Percentiles rank a stretch among this genome's conserved stretches.
phyloP scores from a whole-genome alignment of 768 basidiomycete genomes.

The Lentinula detonsa region DNA sequence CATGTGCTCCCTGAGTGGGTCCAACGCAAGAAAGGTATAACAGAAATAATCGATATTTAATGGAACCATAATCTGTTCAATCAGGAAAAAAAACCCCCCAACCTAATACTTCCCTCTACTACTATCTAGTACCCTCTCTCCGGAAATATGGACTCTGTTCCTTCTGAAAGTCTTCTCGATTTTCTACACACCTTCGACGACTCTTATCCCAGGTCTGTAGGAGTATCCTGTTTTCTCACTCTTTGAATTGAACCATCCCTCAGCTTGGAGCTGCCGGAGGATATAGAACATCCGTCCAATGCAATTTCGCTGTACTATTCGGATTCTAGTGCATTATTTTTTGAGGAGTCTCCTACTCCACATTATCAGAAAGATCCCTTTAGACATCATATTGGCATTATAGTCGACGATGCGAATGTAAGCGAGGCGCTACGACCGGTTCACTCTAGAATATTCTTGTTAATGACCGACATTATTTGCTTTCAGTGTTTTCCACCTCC shows the following conservation, averaged over 20 bases:
- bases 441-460: neutral
- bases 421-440: neutral
- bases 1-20: no score
- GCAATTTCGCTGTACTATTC: no score
- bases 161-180: neutral
- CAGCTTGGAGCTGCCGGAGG: neutral
- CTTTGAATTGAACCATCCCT: neutral
- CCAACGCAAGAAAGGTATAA: neutral
- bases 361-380: no score
- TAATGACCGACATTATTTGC: neutral
- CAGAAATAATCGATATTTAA: neutral
- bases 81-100: neutral
- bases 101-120: neutral
- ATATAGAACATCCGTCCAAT: neutral
- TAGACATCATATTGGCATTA: no score
- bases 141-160: neutral
- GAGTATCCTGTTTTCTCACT: neutral
- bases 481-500: neutral
- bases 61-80: neutral
- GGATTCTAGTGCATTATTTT: no score
- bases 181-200: neutral
- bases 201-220: neutral
- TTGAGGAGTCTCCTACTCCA: no score
- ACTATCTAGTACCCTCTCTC: neutral
- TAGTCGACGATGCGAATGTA: neutral